These are phyloP conservation scores for Pleochaeta shiraiana DNA, from an alignment of 2,329 filamentous ascomycete genomes.

Conservation along the genomic window DNA sequence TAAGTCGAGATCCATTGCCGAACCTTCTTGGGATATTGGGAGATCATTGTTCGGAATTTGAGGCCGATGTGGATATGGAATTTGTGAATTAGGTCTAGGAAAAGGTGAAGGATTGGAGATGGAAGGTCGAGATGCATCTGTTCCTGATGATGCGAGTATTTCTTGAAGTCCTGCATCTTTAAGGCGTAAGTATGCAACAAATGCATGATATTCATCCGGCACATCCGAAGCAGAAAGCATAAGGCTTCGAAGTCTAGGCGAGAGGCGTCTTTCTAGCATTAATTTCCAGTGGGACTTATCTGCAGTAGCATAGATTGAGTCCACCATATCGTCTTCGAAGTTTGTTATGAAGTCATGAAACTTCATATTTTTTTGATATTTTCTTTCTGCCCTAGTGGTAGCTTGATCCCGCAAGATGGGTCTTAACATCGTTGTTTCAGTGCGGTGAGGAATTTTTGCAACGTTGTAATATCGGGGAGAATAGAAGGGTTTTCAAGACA, in stretches of 20 bases:
- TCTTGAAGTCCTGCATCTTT: neutral
- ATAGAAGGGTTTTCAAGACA: neutral
- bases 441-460: neutral
- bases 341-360: neutral
- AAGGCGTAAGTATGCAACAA: neutral
- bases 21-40: neutral
- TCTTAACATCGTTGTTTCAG: neutral
- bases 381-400: neutral
- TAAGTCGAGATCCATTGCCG: neutral
- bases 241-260: neutral
- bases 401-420: neutral
- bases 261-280: slow-evolving; percentile 1
- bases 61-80: neutral
- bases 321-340: neutral
- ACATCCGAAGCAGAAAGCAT: neutral
- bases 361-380: neutral
- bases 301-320: neutral
- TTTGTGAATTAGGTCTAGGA: neutral
- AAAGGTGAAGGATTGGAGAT: neutral
- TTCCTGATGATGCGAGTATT: neutral
- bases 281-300: neutral
- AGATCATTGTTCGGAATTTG: neutral
- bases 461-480: neutral
- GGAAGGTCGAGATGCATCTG: neutral
- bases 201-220: neutral